Base-by-base conservation (phyloP, 768 basidiomycete genomes). In the Tulasnella sp. region DNA sequence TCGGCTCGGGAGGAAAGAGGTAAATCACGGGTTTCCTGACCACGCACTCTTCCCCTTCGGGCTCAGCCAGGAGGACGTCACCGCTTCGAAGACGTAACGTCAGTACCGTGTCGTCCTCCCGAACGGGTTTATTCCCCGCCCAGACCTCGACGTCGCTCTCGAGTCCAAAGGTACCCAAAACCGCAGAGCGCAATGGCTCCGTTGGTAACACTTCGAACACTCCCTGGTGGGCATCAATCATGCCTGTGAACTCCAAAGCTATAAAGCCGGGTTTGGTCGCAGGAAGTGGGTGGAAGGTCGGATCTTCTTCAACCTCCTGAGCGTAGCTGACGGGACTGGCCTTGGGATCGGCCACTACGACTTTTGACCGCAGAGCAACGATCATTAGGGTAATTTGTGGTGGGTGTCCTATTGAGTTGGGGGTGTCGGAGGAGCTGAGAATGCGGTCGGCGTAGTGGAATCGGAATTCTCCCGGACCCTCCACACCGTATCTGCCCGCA, bases 331-430 rank as follows among this genome's bases (percentile, higher is more conserved):
- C 64, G 7, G 64, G 64, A n/a, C 64, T 69, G 28, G 64, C 64
- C 14, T 69, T 69, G 1, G 64, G 64, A 16, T 34, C 64, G 22
- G 64, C 28, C 5, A 34, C 64, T 16, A 69, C 64, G 24, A 69
- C 64, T 69, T 69, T 69, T 16, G 31, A 2, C 28, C 64, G 64
- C 3, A 69, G 16, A 18, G 64, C 64, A 1, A 69, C 64, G 3
- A 69, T 69, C 64, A 69, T 69, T 34, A 69, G n/a, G 28, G 64
- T 69, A 31, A 69, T 69, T 28, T 69, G 64, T 18, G 64, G 64
- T 69, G 64, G 64, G 64, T 69, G 64, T 69, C 64, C 64, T 14
- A 69, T 69, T 37, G 64, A 69, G 64, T 69, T 69, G 4, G 64
- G 28, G 64, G 64, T 69, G 31, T 69, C 64, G 28, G 64, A 34